A percentile compares a stretch with the other conserved stretches of the same genome.
phyloP scores from a whole-genome alignment of 805 yeast species.

The Yarrowia yakushimensis region DNA sequence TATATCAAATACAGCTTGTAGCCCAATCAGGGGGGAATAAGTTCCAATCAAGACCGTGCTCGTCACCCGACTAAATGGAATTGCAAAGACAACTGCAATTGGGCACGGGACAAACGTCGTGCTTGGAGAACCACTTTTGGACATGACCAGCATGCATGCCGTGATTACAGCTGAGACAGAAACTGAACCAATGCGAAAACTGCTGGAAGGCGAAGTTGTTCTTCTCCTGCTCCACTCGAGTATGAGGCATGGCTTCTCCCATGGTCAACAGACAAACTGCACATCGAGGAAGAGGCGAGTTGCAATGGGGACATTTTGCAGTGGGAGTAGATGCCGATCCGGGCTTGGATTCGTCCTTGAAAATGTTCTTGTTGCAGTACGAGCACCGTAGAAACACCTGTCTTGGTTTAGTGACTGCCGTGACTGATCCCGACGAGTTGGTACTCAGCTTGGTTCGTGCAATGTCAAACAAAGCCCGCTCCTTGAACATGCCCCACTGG shows the following conservation, averaged over 20 bases:
- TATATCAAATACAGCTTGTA: too few relatives aligned
- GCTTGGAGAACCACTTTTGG: slow-evolving; percentile 89
- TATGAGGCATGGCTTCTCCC: slow-evolving; percentile 45
- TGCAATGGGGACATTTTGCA: slow-evolving; percentile 72
- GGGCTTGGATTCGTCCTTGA: slow-evolving; percentile 18
- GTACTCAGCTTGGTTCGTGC: slow-evolving; percentile 62
- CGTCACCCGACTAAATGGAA: not conserved
- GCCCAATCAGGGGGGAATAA: too few relatives aligned
- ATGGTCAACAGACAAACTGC: slow-evolving; percentile 80
- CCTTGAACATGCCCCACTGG: slow-evolving; percentile 75
- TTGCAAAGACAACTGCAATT: slow-evolving; percentile 85
- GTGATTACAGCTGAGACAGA: slow-evolving; percentile 86
- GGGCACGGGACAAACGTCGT: slow-evolving; percentile 88
- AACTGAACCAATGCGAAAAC: slow-evolving; percentile 83
- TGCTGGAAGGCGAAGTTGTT: slow-evolving; percentile 33
- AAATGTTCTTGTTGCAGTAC: slow-evolving; percentile 61
- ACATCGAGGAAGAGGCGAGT: slow-evolving; percentile 82
- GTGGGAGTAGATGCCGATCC: not conserved
- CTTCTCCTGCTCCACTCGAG: slow-evolving; percentile 27
- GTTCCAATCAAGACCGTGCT: too few relatives aligned
- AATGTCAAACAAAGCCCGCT: slow-evolving; percentile 82
- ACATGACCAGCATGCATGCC: slow-evolving; percentile 96
- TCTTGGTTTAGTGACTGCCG: slow-evolving; percentile 54
- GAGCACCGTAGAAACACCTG: slow-evolving; percentile 80
- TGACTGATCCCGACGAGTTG: slow-evolving; percentile 47